Conservation (phyloP, 2,329 filamentous ascomycete genomes). For the Pseudogymnoascus sp. region DNA sequence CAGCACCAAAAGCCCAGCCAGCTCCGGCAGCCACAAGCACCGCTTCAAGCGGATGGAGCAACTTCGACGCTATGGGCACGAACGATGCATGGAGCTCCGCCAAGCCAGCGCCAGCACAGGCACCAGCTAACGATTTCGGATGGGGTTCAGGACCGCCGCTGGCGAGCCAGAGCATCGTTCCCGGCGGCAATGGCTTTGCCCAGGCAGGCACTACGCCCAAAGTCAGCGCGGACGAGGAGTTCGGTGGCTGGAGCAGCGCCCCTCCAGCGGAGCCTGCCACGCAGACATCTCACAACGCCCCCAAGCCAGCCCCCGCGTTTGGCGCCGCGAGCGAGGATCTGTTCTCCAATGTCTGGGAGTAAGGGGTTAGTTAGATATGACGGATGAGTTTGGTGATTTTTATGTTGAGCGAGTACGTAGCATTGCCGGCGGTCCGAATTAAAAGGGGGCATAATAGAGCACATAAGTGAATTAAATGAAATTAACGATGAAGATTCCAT, state of each 20-base stretch:
- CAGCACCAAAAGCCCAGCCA: constrained; percentile 36
- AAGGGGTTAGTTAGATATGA: constrained; percentile 18
- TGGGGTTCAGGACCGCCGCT: constrained; percentile 48
- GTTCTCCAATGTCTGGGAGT: constrained; percentile 95
- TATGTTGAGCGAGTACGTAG: constrained; percentile 6
- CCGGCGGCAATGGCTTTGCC: constrained; percentile 47
- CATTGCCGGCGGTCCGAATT: constrained; percentile 6
- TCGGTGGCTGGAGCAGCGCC: constrained; percentile 86
- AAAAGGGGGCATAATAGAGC: constrained; percentile 5
- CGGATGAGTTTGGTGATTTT: neutral
- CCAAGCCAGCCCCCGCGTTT: constrained; percentile 52
- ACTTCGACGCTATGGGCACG: constrained; percentile 72
- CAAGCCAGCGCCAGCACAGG: constrained; percentile 20
- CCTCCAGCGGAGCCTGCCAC: constrained; percentile 45
- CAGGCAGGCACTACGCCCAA: constrained; percentile 39
- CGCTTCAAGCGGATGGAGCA: constrained; percentile 31
- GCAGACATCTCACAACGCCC: constrained; percentile 33
- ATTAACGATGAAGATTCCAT: neutral
- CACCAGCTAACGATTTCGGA: constrained; percentile 52
- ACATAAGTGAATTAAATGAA: neutral
- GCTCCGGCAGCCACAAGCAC: constrained; percentile 27
- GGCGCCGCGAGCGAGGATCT: constrained; percentile 69
- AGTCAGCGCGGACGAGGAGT: constrained; percentile 85
- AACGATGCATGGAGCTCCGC: constrained; percentile 70
- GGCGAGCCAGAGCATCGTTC: constrained; percentile 52